A percentile compares a stretch with the other conserved stretches of the same genome.
phyloP scores from a whole-genome alignment of 371 early-diverging fungal species.

The Mortierella sp. region DNA sequence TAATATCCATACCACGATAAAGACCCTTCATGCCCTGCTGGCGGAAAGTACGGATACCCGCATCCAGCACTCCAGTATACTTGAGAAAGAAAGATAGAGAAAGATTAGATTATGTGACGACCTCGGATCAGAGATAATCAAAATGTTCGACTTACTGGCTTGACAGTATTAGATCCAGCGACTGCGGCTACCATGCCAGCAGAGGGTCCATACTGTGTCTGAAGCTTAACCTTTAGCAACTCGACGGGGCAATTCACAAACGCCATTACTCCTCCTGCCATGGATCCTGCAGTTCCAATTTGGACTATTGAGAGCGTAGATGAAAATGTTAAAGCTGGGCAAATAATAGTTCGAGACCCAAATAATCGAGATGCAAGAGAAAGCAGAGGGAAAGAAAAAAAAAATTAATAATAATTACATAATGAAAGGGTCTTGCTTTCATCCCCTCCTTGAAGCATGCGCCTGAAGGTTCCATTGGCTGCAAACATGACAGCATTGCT shows the following conservation, averaged over 20 bases:
- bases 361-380: slow-evolving; percentile 3
- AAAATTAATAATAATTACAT: slow-evolving; percentile 3
- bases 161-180: slow-evolving; percentile 27
- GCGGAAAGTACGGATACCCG: slow-evolving; percentile 77
- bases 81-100: slow-evolving; percentile 23
- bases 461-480: slow-evolving; percentile 81
- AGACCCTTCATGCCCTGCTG: slow-evolving; percentile 78
- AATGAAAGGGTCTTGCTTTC: slow-evolving; percentile 33
- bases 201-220: slow-evolving; percentile 76
- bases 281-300: slow-evolving; percentile 79
- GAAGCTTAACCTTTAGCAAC: slow-evolving; percentile 86
- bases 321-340: background rate
- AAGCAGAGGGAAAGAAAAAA: background rate
- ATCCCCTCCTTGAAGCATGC: slow-evolving; percentile 69
- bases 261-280: slow-evolving; percentile 89
- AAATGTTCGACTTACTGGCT: slow-evolving; percentile 58
- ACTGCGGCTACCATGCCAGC: slow-evolving; percentile 18
- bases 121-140: background rate
- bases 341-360: background rate
- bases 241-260: slow-evolving; percentile 91
- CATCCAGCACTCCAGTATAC: slow-evolving; percentile 83
- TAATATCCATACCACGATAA: slow-evolving; percentile 86
- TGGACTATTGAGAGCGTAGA: slow-evolving; percentile 57
- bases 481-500: slow-evolving; percentile 91
- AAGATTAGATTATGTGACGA: background rate